Evolutionary conservation across 495 filamentous ascomycete genomes (phyloP), one percentile per base, ranked within the genome.

Genomic region (Penicillium coprophilum): DNA sequence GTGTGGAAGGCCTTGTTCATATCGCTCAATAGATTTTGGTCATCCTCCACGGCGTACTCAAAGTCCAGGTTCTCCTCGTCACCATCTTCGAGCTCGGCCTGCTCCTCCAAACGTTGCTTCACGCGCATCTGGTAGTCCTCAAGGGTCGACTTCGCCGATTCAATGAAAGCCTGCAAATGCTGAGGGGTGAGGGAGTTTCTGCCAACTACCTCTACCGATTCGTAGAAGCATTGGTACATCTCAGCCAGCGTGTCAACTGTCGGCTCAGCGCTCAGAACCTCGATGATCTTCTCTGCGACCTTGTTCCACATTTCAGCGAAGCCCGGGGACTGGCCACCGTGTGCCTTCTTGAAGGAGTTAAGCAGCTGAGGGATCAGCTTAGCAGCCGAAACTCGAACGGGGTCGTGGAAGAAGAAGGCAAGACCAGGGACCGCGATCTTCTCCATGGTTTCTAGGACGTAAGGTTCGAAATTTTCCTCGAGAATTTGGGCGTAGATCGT

Each of bases 1-100:
- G 90, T 94, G 72, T 99, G 95, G 83, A 96, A 99, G 0, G 95
- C 91, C 78, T 99, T 99, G 85, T 97, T 99, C 95, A 99, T 99
- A 66, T 99, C 95, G 9, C 92, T 96, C 46, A 99, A 84, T 20
- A 99, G 77, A 24, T 90, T 92, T 70, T 97, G 94, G 68, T 99
- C 95, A 61, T 99, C 95, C 71, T 99, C 95, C 32, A 99, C 89
- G 6, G 95, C 95, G 63, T 94, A 88, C 48, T 77, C 75, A 50
- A 70, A 72, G 23, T 77, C 74, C 6, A 93, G 71, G 46, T 86
- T 83, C 51, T 93, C 87, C 60, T 96, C 91, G 51, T 92, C 89
- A 44, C 84, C 91, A 39, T 95, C 92, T 41, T 94, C 92, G 4
- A 86, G 82, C 5, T 87, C 87, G 27, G 79, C 85, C 54, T 80